Conservation (phyloP, 208 protist species). For the Herpetomonas samuelpessoai region DNA sequence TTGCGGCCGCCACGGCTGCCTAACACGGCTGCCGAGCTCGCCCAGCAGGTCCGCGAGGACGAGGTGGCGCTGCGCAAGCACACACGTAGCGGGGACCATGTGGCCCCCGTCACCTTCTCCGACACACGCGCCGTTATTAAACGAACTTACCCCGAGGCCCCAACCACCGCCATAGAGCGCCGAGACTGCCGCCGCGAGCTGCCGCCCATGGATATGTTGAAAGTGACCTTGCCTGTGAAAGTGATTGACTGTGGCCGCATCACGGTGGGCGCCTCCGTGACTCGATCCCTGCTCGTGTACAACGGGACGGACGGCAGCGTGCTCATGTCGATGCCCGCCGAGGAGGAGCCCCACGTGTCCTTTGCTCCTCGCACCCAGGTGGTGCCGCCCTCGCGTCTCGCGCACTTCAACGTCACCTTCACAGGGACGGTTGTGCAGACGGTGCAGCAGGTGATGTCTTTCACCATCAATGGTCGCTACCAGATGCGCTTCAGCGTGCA, state of each 20-base stretch:
- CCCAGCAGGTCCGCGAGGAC: conserved; percentile 19
- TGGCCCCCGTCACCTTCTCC: conserved; percentile 47
- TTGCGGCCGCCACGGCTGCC: conserved; percentile 59
- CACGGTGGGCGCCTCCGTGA: conserved; percentile 73
- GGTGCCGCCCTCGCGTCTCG: conserved; percentile 83
- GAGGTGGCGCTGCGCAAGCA: conserved; percentile 9
- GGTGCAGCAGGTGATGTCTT: conserved; percentile 85
- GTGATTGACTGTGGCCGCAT: conserved; percentile 89
- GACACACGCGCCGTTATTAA: conserved; percentile 81
- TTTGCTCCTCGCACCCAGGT: conserved; percentile 84
- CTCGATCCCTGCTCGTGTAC: conserved; percentile 86
- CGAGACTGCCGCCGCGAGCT: conserved; percentile 90
- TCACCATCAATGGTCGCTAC: conserved; percentile 88
- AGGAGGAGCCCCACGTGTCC: conserved; percentile 59
- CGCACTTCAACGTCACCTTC: conserved; percentile 91
- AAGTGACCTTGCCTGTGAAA: conserved; percentile 77
- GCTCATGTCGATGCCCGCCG: conserved; percentile 66
- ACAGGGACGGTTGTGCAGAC: conserved; percentile 50
- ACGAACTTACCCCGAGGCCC: conserved; percentile 74
- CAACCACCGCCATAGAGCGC: conserved; percentile 77
- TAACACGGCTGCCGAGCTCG: conserved; percentile 12
- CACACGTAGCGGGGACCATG: conserved; percentile 25
- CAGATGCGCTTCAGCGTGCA: conserved; percentile 84
- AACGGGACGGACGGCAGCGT: conserved; percentile 85
- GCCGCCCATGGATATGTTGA: conserved; percentile 82